phyloP scores from a whole-genome alignment of 176 grass and related monocot species.

The Neostapfia colusana region DNA sequence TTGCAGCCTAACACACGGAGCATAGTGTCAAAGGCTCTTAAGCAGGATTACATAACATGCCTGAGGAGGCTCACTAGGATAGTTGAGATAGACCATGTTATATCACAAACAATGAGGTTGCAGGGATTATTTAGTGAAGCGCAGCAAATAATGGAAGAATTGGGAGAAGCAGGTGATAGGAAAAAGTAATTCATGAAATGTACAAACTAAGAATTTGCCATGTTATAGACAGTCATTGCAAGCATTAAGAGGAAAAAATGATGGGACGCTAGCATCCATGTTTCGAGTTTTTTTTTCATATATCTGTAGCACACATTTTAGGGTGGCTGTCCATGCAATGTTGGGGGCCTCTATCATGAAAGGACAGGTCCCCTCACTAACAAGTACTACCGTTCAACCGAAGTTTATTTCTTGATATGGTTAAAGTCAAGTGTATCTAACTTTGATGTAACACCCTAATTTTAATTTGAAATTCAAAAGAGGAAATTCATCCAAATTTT shows the following conservation, averaged over 20 bases:
- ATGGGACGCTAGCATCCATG: background rate
- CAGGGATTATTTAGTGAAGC: conserved; percentile 50
- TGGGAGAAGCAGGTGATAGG: conserved; percentile 33
- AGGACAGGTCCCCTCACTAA: background rate
- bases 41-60: conserved; percentile 46
- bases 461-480: too few relatives aligned
- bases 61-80: conserved; percentile 36
- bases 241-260: background rate
- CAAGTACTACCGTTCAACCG: too few relatives aligned
- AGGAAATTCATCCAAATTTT: too few relatives aligned
- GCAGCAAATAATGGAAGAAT: conserved; percentile 42
- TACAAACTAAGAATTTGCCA: background rate
- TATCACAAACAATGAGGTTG: conserved; percentile 10
- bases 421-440: too few relatives aligned
- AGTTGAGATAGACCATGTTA: background rate
- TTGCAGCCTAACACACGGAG: conserved; percentile 50
- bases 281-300: background rate
- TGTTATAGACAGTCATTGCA: background rate
- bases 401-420: too few relatives aligned
- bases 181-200: background rate
- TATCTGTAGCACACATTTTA: background rate
- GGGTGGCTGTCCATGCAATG: background rate
- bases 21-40: conserved; percentile 38
- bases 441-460: too few relatives aligned
- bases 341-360: background rate